Evolutionary conservation across 371 early-diverging fungal genomes (phyloP).

Genomic region (Smittium mucronatum): DNA sequence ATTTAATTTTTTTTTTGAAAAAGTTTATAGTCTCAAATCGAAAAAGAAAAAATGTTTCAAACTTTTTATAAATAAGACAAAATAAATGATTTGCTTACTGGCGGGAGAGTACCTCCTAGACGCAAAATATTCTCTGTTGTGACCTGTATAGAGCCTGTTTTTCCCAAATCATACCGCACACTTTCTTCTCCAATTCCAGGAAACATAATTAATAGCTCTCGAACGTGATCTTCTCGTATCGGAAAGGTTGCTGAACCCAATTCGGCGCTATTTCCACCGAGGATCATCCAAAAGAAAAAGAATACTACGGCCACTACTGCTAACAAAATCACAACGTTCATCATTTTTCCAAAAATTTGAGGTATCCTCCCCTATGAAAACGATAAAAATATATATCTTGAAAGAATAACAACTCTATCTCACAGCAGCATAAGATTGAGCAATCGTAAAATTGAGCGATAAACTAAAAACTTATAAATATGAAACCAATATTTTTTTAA

Average conservation of each 20-base stretch:
- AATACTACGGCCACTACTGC: not conserved
- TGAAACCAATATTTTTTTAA: too few species aligned
- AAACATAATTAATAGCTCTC: constrained; percentile 69
- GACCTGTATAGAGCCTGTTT: constrained; percentile 73
- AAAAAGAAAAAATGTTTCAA: too few species aligned
- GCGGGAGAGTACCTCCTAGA: constrained; percentile 47
- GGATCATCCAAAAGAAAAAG: constrained; percentile 4
- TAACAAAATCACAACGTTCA: not conserved
- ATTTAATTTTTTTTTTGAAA: not conserved
- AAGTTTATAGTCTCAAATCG: not conserved
- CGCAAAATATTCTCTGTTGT: constrained; percentile 80
- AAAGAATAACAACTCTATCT: too few species aligned
- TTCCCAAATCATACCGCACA: constrained; percentile 67
- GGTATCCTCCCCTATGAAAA: too few species aligned
- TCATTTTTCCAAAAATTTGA: not conserved
- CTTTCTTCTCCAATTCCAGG: constrained; percentile 72
- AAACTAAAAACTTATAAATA: too few species aligned
- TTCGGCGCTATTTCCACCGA: constrained; percentile 1
- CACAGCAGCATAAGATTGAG: too few species aligned
- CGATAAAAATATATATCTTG: too few species aligned
- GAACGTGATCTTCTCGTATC: constrained; percentile 41
- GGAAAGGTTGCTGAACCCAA: not conserved
- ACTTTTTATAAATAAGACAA: too few species aligned
- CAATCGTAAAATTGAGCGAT: too few species aligned
- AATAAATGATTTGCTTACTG: constrained; percentile 18